Conservation (phyloP, 345 rosid species). For the Limnanthes douglasii region DNA sequence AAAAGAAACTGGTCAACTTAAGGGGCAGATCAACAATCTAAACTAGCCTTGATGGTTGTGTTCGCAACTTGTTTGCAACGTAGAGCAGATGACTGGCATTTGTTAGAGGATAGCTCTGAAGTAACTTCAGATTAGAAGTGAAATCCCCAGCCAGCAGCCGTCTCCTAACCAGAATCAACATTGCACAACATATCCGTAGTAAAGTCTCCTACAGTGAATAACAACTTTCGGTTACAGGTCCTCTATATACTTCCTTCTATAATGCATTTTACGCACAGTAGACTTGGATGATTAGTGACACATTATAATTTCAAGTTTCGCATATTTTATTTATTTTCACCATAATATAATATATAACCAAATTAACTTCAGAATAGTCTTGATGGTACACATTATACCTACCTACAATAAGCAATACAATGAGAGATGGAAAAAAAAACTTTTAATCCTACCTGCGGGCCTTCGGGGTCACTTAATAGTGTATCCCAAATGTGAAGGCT, state of each 20-base stretch:
- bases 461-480: slow-evolving; percentile 85
- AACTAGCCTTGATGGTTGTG: no score
- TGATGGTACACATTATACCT: no score
- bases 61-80: slow-evolving; percentile 89
- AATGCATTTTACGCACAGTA: no score
- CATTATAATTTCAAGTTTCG: no score
- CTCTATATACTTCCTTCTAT: no score
- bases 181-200: slow-evolving; percentile 89
- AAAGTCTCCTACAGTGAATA: slow-evolving; percentile 58
- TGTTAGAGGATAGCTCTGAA: slow-evolving; percentile 69
- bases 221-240: not conserved
- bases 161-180: slow-evolving; percentile 64
- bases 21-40: no score
- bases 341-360: no score
- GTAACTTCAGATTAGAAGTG: slow-evolving; percentile 64
- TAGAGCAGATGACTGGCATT: slow-evolving; percentile 77
- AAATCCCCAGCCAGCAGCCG: slow-evolving; percentile 26
- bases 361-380: no score
- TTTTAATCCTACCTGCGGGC: slow-evolving; percentile 57
- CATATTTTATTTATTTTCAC: no score
- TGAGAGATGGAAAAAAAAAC: not conserved
- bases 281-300: no score
- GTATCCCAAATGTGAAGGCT: slow-evolving; percentile 94
- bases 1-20: no score
- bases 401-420: no score